Evolutionary conservation across 1,284 basidiomycete species (phyloP).

Genomic region (Psilocybe mexicana): DNA sequence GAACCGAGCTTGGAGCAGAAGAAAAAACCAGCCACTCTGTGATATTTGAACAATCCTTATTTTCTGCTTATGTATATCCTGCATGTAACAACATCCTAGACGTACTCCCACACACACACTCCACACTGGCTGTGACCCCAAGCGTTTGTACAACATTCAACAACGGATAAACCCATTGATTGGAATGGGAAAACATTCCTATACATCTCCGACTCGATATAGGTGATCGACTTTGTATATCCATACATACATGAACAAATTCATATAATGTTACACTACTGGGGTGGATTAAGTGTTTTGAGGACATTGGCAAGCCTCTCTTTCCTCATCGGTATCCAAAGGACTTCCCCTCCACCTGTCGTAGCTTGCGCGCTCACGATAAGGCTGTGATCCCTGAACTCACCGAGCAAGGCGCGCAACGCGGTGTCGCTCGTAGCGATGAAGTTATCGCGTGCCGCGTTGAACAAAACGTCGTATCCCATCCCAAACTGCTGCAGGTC

Average conservation of each 20-base stretch:
- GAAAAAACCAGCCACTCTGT: background rate
- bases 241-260: background rate
- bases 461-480: slow-evolving; percentile 65
- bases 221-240: background rate
- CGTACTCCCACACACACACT: slow-evolving; percentile 1
- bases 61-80: background rate
- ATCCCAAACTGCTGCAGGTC: slow-evolving; percentile 54
- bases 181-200: background rate
- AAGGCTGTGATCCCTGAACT: slow-evolving; percentile 88
- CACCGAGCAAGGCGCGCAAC: slow-evolving; percentile 77
- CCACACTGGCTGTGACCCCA: background rate
- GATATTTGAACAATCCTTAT: background rate
- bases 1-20: slow-evolving; percentile 1
- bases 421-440: slow-evolving; percentile 86
- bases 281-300: slow-evolving; percentile 25
- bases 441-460: slow-evolving; percentile 73
- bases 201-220: background rate
- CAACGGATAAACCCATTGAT: background rate
- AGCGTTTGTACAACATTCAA: background rate
- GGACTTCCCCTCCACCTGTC: slow-evolving; percentile 55
- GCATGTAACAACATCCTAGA: background rate
- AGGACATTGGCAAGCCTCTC: slow-evolving; percentile 56
- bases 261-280: background rate
- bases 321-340: slow-evolving; percentile 85
- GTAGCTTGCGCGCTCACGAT: slow-evolving; percentile 55